These are phyloP conservation scores for Diplotaxis tenuifolia DNA, from an alignment of 345 rosid species.

Conservation along the genomic window DNA sequence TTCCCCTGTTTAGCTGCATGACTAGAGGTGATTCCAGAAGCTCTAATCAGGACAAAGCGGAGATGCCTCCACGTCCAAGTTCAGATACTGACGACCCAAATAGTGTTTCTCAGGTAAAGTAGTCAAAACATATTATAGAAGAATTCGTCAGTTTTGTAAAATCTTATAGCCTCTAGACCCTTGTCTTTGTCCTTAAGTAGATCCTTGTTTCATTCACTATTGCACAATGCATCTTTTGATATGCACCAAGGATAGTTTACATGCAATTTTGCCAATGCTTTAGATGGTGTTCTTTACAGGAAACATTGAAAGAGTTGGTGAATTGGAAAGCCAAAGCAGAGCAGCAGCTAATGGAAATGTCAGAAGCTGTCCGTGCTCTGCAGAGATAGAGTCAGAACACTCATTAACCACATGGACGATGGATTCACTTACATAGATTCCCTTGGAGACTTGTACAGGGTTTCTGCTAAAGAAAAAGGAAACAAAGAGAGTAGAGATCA, in stretches of 20 bases:
- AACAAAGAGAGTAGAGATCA: slow-evolving; percentile 20
- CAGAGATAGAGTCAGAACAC: slow-evolving; percentile 43
- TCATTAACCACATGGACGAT: slow-evolving; percentile 17
- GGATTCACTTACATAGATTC: slow-evolving; percentile 30
- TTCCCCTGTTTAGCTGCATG: slow-evolving; percentile 26
- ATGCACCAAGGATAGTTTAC: neutral
- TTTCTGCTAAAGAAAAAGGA: slow-evolving; percentile 5
- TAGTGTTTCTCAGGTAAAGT: slow-evolving; percentile 55
- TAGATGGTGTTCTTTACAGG: slow-evolving; percentile 42
- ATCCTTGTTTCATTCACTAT: slow-evolving; percentile 1
- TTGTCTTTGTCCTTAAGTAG: neutral
- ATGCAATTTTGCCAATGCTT: neutral
- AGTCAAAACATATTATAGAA: neutral
- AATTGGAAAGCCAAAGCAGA: slow-evolving; percentile 82
- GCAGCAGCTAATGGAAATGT: slow-evolving; percentile 65
- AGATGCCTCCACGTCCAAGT: slow-evolving; percentile 59
- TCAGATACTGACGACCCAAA: slow-evolving; percentile 50
- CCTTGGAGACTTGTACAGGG: slow-evolving; percentile 40
- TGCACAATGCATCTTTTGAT: neutral
- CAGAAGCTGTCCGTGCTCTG: slow-evolving; percentile 49
- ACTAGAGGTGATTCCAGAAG: slow-evolving; percentile 58
- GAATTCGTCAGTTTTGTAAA: slow-evolving; percentile 1
- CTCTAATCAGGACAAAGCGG: slow-evolving; percentile 56
- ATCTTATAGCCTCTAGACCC: neutral
- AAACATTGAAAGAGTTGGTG: slow-evolving; percentile 61